These are phyloP conservation scores for Lyophyllum decastes DNA, from an alignment of 768 basidiomycete species.

Conservation along the genomic window DNA sequence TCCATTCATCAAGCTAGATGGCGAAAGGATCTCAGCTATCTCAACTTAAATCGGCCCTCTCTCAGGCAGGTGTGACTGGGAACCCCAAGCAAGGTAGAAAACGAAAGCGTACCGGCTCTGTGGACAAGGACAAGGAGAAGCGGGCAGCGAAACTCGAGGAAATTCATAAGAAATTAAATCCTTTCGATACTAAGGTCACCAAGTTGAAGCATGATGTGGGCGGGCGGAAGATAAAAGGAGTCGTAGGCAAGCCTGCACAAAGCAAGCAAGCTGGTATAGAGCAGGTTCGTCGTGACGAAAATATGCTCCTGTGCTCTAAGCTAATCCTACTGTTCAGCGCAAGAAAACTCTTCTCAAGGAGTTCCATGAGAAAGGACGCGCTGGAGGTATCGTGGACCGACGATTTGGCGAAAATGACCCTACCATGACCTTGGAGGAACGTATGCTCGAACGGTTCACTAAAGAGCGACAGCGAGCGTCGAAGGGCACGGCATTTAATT, in stretches of 20 bases:
- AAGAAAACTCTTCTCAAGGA: constrained; percentile 89
- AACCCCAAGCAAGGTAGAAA: constrained; percentile 62
- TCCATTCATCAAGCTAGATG: constrained; percentile 38
- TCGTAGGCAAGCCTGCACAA: constrained; percentile 79
- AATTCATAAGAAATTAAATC: constrained; percentile 86
- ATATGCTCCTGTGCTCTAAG: background rate
- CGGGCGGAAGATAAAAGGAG: constrained; percentile 83
- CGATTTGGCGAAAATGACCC: constrained; percentile 97
- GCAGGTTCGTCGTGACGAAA: constrained; percentile 52
- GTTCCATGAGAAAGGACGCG: constrained; percentile 75
- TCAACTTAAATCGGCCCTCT: constrained; percentile 86
- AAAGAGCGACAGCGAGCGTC: constrained; percentile 81
- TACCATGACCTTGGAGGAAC: constrained; percentile 90
- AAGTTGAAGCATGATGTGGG: constrained; percentile 93
- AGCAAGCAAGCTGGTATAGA: constrained; percentile 92
- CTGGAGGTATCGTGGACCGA: constrained; percentile 89
- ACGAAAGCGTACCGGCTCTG: constrained; percentile 57
- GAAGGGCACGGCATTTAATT: constrained; percentile 79
- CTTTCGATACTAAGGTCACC: constrained; percentile 92
- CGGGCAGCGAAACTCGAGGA: constrained; percentile 77
- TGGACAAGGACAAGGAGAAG: constrained; percentile 83
- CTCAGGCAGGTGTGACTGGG: constrained; percentile 75
- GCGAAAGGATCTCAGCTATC: constrained; percentile 86
- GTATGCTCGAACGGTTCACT: constrained; percentile 96
- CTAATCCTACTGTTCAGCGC: constrained; percentile 48